Conservation (phyloP, 305 asterid genomes). For the Fraxinus ornus region DNA sequence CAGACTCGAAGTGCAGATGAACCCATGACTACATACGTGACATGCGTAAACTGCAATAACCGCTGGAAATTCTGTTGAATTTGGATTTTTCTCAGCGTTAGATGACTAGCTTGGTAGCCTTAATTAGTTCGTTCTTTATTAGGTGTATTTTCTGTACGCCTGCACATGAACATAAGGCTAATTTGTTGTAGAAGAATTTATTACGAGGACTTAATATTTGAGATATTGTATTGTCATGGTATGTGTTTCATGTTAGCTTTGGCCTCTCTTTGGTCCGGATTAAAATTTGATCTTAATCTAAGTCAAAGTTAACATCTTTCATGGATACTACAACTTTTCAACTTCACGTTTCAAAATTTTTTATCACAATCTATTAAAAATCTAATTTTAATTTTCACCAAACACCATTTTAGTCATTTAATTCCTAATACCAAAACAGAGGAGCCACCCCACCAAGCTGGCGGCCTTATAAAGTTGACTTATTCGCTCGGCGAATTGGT, state of each 20-base stretch:
- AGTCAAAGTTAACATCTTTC: no score
- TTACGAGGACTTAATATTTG: constrained; percentile 4
- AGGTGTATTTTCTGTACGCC: constrained; percentile 21
- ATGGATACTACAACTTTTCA: no score
- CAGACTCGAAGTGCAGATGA: constrained; percentile 95
- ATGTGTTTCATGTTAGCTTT: not conserved
- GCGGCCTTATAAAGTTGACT: not conserved
- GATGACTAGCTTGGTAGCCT: not conserved
- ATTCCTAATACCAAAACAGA: not conserved
- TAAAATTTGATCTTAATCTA: no score
- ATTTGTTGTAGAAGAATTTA: constrained; percentile 22
- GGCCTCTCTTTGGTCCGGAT: no score
- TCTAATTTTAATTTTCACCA: no score
- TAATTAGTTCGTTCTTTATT: constrained; percentile 24
- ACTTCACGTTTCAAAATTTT: no score
- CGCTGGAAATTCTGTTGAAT: constrained; percentile 78
- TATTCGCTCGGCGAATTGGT: not conserved
- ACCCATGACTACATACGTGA: constrained; percentile 87
- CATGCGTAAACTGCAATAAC: constrained; percentile 76
- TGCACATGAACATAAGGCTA: constrained; percentile 14
- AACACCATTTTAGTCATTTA: not conserved
- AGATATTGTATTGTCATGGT: not conserved
- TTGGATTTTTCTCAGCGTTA: no score
- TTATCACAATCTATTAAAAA: no score
- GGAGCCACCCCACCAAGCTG: not conserved